Evolutionary conservation across 73 alveolate species (phyloP), one percentile per base, ranked within the genome.

Genomic region (Uronychia setigera): DNA sequence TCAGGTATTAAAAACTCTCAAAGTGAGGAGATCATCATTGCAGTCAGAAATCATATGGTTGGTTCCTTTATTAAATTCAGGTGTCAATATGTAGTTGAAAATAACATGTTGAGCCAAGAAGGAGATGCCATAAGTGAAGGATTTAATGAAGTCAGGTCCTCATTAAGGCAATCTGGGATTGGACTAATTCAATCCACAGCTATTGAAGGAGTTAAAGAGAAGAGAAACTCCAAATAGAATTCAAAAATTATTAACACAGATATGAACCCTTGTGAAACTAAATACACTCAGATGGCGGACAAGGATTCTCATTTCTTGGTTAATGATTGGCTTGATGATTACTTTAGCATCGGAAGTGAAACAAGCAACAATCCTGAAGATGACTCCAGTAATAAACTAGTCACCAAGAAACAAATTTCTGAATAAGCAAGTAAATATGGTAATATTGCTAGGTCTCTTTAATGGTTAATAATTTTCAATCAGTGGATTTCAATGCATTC

Each of bases 401-500:
- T n/a, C n/a, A n/a, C 67, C 67, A 46, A 46, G 26, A 9, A 67
- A 26, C 26, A 67, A 25, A 9, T 26, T 28, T 67, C 26, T 67
- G 79, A 5, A 67, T 14, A 67, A 26, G 79, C 32, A 26, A 67
- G 79, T 1, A 67, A 67, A 30, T 13, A 30, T 5, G 79, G 79
- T 13, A 25, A n/a, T n/a, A n/a, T n/a, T n/a, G n/a, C n/a, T n/a
- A n/a, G n/a, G n/a, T n/a, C n/a, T n/a, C n/a, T n/a, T 5, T 13
- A 26, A 26, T 26, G 79, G 26, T 46, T 67, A 67, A 5, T 5
- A 25, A 25, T 26, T 67, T 67, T 25, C 34, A 87, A 74, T 67
- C 79, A 5, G 5, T 26, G 34, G 79, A 87, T 19, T 87, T 80
- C 34, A 34, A 87, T 74, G 93, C 93, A 0, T 87, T 80, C 77